A percentile compares a stretch with the other conserved stretches of the same genome.
Conservation (phyloP, 768 basidiomycete species). For the Russula sp. region DNA sequence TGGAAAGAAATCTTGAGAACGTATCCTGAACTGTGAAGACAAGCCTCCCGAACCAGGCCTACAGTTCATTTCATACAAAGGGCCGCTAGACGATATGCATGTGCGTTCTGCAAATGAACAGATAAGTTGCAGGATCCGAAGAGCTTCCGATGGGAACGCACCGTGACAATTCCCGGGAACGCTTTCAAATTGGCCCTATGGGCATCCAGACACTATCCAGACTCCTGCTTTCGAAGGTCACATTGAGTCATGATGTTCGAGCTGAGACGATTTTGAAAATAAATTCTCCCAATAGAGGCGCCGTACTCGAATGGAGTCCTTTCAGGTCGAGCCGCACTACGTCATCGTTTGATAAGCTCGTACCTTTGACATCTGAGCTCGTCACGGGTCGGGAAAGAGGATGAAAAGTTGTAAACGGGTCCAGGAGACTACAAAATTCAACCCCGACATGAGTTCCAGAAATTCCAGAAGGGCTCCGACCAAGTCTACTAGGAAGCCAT, state of each 20-base stretch:
- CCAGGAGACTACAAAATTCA: not conserved
- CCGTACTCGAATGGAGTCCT: not conserved
- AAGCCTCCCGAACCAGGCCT: not conserved
- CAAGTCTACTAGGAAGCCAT: not conserved
- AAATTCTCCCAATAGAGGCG: slow-evolving; percentile 12
- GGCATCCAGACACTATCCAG: not conserved
- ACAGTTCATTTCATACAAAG: not conserved
- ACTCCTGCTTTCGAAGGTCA: slow-evolving; percentile 8
- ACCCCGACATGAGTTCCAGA: slow-evolving; percentile 1
- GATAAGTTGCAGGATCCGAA: slow-evolving; percentile 2
- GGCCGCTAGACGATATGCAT: not conserved
- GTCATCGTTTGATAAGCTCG: slow-evolving; percentile 24
- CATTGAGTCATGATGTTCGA: not conserved
- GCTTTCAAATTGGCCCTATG: not conserved
- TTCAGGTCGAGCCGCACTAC: slow-evolving; percentile 19
- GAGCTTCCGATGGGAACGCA: slow-evolving; percentile 4
- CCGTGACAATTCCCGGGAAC: not conserved
- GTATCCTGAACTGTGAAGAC: not conserved
- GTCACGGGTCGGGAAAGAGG: slow-evolving; percentile 1
- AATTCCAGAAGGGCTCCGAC: not conserved
- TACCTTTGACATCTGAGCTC: not conserved
- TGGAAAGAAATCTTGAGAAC: not conserved
- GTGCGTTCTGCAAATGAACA: not conserved
- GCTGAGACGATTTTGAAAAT: slow-evolving; percentile 6
- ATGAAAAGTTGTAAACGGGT: not conserved